Evolutionary conservation across 306 rosid genomes (phyloP).

Genomic region (Purshia tridentata): DNA sequence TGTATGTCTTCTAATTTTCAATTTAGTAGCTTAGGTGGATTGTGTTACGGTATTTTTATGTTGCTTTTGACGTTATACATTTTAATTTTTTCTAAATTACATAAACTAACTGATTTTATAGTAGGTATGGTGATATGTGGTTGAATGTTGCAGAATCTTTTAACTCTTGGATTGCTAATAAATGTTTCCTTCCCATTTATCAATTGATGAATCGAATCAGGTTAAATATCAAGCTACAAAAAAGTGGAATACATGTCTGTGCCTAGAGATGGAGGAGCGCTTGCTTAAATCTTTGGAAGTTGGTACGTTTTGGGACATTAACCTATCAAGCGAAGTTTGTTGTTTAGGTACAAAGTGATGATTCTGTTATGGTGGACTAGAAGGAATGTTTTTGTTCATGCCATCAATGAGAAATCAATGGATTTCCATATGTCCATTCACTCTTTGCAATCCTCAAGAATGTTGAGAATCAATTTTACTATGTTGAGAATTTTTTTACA

Average conservation of each 20-base stretch:
- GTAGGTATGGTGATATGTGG: not conserved
- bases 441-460: too few relatives aligned
- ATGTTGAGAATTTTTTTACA: too few relatives aligned
- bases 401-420: too few relatives aligned
- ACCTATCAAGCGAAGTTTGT: not conserved
- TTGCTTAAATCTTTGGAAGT: not conserved
- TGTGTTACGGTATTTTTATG: too few relatives aligned
- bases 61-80: too few relatives aligned
- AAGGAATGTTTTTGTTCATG: too few relatives aligned
- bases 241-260: not conserved
- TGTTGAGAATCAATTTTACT: too few relatives aligned
- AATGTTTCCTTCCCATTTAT: not conserved
- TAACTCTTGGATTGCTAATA: not conserved
- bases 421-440: too few relatives aligned
- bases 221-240: not conserved
- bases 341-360: not conserved
- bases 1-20: too few relatives aligned
- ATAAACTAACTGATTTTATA: too few relatives aligned
- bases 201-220: not conserved
- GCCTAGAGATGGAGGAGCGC: not conserved
- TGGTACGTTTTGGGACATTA: not conserved
- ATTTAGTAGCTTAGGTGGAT: too few relatives aligned
- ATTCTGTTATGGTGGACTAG: not conserved
- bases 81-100: too few relatives aligned
- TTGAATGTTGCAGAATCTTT: not conserved